phyloP scores from a whole-genome alignment of 2,329 filamentous ascomycete genomes.

The Colletotrichum higginsianum region DNA sequence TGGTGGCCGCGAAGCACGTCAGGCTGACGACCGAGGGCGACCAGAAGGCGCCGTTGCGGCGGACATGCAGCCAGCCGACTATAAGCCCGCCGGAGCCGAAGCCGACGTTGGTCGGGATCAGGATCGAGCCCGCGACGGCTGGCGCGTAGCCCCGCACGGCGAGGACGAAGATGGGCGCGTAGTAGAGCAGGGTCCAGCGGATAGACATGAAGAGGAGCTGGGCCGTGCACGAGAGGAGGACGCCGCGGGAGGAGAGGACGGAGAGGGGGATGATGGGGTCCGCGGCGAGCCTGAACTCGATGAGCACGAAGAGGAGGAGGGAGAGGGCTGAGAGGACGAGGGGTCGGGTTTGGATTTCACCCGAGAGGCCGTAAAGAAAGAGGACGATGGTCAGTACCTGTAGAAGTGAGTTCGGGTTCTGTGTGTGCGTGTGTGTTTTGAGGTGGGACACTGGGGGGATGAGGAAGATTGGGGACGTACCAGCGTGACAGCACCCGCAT shows the following conservation, averaged over 20 bases:
- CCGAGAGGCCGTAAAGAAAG: constrained; percentile 80
- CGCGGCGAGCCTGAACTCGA: constrained; percentile 74
- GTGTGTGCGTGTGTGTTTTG: background rate
- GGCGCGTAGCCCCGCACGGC: constrained; percentile 80
- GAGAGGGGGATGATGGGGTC: constrained; percentile 84
- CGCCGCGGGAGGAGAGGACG: constrained; percentile 78
- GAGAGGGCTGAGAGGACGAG: constrained; percentile 71
- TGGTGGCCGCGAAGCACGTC: constrained; percentile 71
- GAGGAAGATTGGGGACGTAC: constrained; percentile 53
- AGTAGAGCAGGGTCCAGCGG: constrained; percentile 86
- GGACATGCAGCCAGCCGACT: constrained; percentile 83
- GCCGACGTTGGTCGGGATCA: constrained; percentile 86
- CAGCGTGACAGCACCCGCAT: constrained; percentile 78
- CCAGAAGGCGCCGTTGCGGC: constrained; percentile 81
- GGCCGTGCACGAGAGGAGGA: constrained; percentile 80
- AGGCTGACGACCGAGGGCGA: constrained; percentile 73
- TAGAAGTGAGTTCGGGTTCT: constrained; percentile 39
- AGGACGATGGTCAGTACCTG: constrained; percentile 77
- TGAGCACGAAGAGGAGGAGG: constrained; percentile 69
- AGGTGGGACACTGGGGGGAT: background rate
- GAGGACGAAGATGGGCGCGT: constrained; percentile 84
- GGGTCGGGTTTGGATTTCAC: constrained; percentile 71
- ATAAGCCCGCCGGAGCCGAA: constrained; percentile 82
- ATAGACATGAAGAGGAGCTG: constrained; percentile 86
- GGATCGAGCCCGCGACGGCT: constrained; percentile 79